Evolutionary conservation across 2,329 filamentous ascomycete genomes (phyloP).

Genomic region (Colletotrichum sp.): DNA sequence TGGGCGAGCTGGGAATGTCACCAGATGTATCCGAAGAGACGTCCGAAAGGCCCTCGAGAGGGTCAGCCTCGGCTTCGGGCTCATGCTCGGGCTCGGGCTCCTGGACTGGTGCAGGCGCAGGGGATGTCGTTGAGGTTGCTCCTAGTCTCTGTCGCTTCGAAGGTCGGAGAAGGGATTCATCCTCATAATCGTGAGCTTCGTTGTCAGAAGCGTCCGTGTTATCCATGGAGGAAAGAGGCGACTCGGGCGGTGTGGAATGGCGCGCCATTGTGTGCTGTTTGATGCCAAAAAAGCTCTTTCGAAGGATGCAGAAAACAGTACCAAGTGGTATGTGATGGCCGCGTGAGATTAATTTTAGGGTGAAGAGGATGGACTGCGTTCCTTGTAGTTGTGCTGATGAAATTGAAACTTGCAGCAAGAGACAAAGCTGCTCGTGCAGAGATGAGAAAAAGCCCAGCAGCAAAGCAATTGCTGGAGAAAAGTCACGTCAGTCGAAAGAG

Average conservation of each 20-base stretch:
- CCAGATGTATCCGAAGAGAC: constrained; percentile 92
- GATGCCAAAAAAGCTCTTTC: neutral
- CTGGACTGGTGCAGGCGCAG: constrained; percentile 50
- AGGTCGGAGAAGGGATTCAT: constrained; percentile 32
- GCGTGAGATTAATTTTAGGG: neutral
- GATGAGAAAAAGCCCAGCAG: neutral
- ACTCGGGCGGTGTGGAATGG: constrained; percentile 17
- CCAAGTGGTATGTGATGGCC: neutral
- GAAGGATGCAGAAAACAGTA: neutral
- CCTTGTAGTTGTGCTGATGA: neutral
- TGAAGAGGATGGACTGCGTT: neutral
- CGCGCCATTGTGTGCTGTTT: constrained; percentile 7
- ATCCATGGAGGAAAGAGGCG: constrained; percentile 21
- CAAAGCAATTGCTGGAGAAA: neutral
- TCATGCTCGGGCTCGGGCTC: constrained; percentile 20
- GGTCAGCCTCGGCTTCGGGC: constrained; percentile 47
- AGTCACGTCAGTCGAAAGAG: neutral
- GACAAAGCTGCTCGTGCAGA: neutral
- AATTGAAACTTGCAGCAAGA: neutral
- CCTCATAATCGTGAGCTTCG: constrained; percentile 26
- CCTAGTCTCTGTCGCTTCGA: constrained; percentile 40
- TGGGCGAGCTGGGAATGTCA: constrained; percentile 76
- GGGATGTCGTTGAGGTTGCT: constrained; percentile 44
- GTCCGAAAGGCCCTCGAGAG: constrained; percentile 67
- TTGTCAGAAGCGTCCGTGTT: constrained; percentile 22